Evolutionary conservation across 2,329 filamentous ascomycete genomes (phyloP).

Genomic region (Ampelomyces quisqualis): DNA sequence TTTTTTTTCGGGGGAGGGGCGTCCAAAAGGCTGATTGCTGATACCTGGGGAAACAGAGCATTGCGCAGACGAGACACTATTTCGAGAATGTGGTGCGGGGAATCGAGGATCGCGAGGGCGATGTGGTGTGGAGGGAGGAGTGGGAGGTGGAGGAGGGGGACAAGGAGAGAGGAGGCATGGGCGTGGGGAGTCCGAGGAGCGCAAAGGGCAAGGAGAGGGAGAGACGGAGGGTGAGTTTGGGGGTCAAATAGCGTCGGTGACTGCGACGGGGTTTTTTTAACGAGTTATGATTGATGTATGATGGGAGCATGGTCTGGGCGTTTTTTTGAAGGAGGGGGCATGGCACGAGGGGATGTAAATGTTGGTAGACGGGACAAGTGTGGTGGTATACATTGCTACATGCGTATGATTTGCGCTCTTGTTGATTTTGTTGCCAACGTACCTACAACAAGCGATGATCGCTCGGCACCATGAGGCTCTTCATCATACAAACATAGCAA

Average conservation of each 20-base stretch:
- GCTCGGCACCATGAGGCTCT: too few species aligned
- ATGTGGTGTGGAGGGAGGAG: constrained; percentile 19
- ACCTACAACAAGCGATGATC: too few species aligned
- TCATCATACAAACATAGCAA: too few species aligned
- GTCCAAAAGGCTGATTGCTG: too few species aligned
- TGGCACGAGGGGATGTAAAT: too few species aligned
- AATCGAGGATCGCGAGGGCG: constrained; percentile 9
- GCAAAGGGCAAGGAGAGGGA: constrained; percentile 19
- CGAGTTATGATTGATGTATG: not conserved
- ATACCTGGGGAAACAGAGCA: constrained; percentile 32
- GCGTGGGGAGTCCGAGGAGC: constrained; percentile 15
- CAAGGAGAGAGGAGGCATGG: not conserved
- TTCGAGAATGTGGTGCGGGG: constrained; percentile 38
- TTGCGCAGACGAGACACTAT: constrained; percentile 32
- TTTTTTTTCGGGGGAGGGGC: too few species aligned
- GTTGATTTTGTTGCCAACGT: too few species aligned
- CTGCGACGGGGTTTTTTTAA: not conserved
- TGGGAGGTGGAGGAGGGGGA: constrained; percentile 15
- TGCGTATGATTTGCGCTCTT: too few species aligned
- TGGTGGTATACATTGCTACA: too few species aligned
- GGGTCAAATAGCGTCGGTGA: constrained; percentile 6
- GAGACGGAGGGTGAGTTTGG: constrained; percentile 14
- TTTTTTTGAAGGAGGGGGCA: too few species aligned
- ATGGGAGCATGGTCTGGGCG: too few species aligned
- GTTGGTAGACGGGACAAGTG: too few species aligned